Evolutionary conservation across 306 rosid genomes (phyloP).

Genomic region (Canavalia gladiata): DNA sequence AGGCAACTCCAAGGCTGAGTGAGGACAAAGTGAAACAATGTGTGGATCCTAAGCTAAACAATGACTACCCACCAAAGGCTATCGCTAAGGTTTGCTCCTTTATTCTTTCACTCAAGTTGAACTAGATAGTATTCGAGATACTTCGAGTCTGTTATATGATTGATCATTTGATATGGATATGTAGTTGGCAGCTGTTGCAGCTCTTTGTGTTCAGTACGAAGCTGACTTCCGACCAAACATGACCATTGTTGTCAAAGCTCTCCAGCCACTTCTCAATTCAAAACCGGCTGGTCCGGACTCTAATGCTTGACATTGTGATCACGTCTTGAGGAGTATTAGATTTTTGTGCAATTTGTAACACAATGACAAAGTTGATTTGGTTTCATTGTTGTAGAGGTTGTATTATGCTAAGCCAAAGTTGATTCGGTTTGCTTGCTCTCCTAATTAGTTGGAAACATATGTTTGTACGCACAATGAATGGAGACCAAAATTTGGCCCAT

Average conservation of each 20-base stretch:
- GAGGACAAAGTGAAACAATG: slow-evolving; percentile 99
- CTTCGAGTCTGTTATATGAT: not conserved
- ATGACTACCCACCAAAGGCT: slow-evolving; percentile 94
- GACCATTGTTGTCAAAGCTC: slow-evolving; percentile 97
- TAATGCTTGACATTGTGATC: slow-evolving; percentile 52
- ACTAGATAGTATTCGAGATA: not conserved
- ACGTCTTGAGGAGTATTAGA: slow-evolving; percentile 5
- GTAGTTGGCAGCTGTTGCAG: slow-evolving; percentile 99
- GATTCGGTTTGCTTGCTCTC: slow-evolving; percentile 37
- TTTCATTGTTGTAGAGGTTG: slow-evolving; percentile 32
- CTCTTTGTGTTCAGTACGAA: slow-evolving; percentile 96
- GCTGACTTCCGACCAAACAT: slow-evolving; percentile 98
- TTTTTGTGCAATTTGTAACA: slow-evolving; percentile 53
- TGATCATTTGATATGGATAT: slow-evolving; percentile 45
- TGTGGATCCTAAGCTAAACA: slow-evolving; percentile 95
- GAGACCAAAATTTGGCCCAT: slow-evolving; percentile 35
- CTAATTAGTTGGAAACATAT: slow-evolving; percentile 25
- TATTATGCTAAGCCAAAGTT: slow-evolving; percentile 43
- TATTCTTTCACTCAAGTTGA: slow-evolving; percentile 18
- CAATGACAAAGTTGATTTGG: slow-evolving; percentile 7
- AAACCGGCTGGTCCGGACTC: slow-evolving; percentile 83
- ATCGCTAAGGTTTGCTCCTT: slow-evolving; percentile 80
- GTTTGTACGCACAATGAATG: slow-evolving; percentile 28
- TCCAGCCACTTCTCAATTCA: slow-evolving; percentile 91
- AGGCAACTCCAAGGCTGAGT: slow-evolving; percentile 99